Evolutionary conservation across 2,329 filamentous ascomycete genomes (phyloP).

Genomic region (Colletotrichum gigasporum): DNA sequence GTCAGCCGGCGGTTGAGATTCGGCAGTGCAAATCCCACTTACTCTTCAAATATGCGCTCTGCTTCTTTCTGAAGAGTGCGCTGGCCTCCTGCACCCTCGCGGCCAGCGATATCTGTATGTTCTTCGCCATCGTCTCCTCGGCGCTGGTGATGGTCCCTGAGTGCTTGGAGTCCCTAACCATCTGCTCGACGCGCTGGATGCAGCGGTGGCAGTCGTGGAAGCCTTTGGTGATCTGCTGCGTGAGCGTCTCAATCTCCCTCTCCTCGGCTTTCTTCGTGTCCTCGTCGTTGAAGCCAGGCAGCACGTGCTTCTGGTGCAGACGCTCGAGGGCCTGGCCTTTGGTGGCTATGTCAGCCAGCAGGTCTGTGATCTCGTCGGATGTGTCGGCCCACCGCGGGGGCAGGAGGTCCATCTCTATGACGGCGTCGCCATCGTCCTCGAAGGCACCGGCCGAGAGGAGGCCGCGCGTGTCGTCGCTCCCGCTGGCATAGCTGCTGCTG

Average conservation of each 20-base stretch:
- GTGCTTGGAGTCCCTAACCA: slow-evolving; percentile 83
- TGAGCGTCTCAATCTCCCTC: slow-evolving; percentile 87
- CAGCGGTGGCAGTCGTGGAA: slow-evolving; percentile 92
- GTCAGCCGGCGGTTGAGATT: slow-evolving; percentile 33
- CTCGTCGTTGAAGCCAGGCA: slow-evolving; percentile 97
- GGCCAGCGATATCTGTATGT: slow-evolving; percentile 92
- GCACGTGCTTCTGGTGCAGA: slow-evolving; percentile 94
- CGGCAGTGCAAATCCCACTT: slow-evolving; percentile 36
- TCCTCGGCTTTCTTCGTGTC: slow-evolving; percentile 89
- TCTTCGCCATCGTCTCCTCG: slow-evolving; percentile 95
- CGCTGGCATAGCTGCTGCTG: slow-evolving; percentile 49
- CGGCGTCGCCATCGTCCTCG: slow-evolving; percentile 87
- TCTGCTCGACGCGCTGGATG: slow-evolving; percentile 86
- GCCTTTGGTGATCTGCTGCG: slow-evolving; percentile 85
- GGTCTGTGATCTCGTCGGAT: slow-evolving; percentile 90
- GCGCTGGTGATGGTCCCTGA: slow-evolving; percentile 78
- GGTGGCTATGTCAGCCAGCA: slow-evolving; percentile 80
- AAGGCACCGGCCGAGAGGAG: slow-evolving; percentile 84
- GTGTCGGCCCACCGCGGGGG: slow-evolving; percentile 96
- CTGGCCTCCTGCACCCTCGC: slow-evolving; percentile 90
- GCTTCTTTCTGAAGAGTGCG: slow-evolving; percentile 94
- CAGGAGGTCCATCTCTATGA: slow-evolving; percentile 98
- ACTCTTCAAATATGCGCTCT: slow-evolving; percentile 97
- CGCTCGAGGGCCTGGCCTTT: slow-evolving; percentile 89
- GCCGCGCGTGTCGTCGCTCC: slow-evolving; percentile 70